Evolutionary conservation across 2,329 filamentous ascomycete genomes (phyloP).

Genomic region (Hypoxylon sp.): DNA sequence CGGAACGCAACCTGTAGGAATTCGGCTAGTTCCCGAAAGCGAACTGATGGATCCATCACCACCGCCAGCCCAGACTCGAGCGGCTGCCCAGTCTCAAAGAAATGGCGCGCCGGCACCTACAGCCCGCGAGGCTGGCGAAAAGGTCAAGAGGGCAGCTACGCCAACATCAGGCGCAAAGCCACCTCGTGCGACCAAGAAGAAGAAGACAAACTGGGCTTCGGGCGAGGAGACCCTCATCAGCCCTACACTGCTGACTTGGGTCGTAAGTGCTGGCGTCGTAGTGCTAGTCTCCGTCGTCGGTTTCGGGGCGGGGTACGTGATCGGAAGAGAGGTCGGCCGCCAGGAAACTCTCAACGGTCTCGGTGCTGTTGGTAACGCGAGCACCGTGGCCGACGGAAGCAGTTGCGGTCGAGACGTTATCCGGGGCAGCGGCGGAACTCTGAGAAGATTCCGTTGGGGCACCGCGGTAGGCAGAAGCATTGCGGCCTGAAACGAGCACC

Average conservation of each 20-base stretch:
- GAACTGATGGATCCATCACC: conserved; percentile 58
- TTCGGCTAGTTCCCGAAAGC: conserved; percentile 67
- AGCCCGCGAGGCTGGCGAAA: conserved; percentile 49
- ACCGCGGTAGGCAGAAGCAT: conserved; percentile 59
- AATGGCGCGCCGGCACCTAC: conserved; percentile 16
- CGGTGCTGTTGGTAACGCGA: conserved; percentile 54
- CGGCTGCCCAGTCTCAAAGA: conserved; percentile 29
- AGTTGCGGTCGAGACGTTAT: conserved; percentile 64
- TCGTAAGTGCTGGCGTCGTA: conserved; percentile 71
- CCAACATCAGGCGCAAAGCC: conserved; percentile 49
- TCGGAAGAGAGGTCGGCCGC: conserved; percentile 70
- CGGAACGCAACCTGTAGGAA: conserved; percentile 62
- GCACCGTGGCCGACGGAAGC: conserved; percentile 51
- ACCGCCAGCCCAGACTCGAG: conserved; percentile 34
- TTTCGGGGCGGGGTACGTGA: conserved; percentile 73
- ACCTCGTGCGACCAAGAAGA: conserved; percentile 65
- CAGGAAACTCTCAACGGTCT: conserved; percentile 62
- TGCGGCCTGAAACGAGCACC: conserved; percentile 49
- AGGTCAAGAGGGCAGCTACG: conserved; percentile 58
- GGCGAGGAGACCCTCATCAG: conserved; percentile 57
- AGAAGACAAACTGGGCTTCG: conserved; percentile 55
- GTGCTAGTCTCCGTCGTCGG: conserved; percentile 73
- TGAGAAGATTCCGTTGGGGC: conserved; percentile 64
- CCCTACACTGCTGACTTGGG: conserved; percentile 69
- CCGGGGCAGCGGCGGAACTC: conserved; percentile 57